phyloP scores from a whole-genome alignment of 2,329 filamentous ascomycete species.

The Periglandula ipomoeae region DNA sequence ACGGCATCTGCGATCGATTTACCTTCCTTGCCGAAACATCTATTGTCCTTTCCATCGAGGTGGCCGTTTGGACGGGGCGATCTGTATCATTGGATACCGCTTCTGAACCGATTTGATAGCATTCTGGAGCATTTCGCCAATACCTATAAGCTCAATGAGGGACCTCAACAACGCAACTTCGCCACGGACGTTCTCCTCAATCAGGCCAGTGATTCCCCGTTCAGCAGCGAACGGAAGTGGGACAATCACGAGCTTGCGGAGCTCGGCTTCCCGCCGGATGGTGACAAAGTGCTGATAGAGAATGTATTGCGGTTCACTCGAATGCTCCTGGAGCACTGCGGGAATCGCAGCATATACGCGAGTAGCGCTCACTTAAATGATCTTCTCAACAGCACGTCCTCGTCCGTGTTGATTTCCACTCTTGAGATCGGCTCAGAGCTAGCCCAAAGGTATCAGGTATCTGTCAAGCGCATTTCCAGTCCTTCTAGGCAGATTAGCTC shows the following conservation, averaged over 20 bases:
- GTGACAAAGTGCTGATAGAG: slow-evolving; percentile 73
- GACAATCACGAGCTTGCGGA: slow-evolving; percentile 37
- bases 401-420: slow-evolving; percentile 67
- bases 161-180: slow-evolving; percentile 74
- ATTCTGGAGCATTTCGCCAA: slow-evolving; percentile 75
- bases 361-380: slow-evolving; percentile 87
- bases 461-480: slow-evolving; percentile 66
- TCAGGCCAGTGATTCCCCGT: slow-evolving; percentile 40
- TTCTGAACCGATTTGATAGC: slow-evolving; percentile 87
- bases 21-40: slow-evolving; percentile 65
- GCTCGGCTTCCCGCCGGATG: slow-evolving; percentile 61
- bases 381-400: slow-evolving; percentile 77
- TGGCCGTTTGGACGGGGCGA: slow-evolving; percentile 97
- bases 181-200: slow-evolving; percentile 54
- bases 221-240: slow-evolving; percentile 39
- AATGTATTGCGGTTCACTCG: slow-evolving; percentile 76
- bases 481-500: slow-evolving; percentile 58
- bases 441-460: slow-evolving; percentile 86
- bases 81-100: slow-evolving; percentile 94
- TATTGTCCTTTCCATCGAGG: slow-evolving; percentile 72
- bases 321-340: slow-evolving; percentile 86
- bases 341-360: slow-evolving; percentile 90
- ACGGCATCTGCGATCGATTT: slow-evolving; percentile 60
- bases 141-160: slow-evolving; percentile 69
- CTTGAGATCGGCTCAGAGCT: slow-evolving; percentile 77